These are phyloP conservation scores for Tylopilus cervinicoccineus DNA, from an alignment of 768 basidiomycete species.

Conservation along the genomic window DNA sequence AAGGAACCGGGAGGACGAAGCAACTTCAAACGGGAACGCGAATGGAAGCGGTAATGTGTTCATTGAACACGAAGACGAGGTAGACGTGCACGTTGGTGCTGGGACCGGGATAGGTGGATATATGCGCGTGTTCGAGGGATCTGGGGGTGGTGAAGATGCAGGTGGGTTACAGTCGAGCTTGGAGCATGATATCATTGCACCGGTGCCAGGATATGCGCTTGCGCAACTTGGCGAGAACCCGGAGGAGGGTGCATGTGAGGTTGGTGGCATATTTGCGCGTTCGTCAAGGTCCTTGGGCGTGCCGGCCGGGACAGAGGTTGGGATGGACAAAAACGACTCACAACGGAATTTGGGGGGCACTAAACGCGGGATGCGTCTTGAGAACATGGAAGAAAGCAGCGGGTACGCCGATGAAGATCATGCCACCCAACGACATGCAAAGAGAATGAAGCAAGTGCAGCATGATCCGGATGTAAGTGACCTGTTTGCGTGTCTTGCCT, in stretches of 20 bases:
- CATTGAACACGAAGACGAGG: conserved; percentile 5
- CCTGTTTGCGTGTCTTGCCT: neutral
- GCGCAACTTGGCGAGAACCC: neutral
- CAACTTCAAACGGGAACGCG: neutral
- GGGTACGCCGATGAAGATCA: conserved; percentile 2
- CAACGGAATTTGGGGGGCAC: conserved; percentile 1
- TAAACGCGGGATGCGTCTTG: conserved; percentile 15
- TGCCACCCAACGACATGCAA: conserved; percentile 8
- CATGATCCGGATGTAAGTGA: conserved; percentile 19
- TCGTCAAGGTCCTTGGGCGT: conserved; percentile 7
- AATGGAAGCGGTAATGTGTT: neutral
- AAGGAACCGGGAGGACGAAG: conserved; percentile 7
- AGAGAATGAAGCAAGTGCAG: conserved; percentile 14
- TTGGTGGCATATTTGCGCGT: conserved; percentile 5
- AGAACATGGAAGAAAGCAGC: conserved; percentile 10
- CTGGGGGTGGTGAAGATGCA: neutral
- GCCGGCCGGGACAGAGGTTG: conserved; percentile 7
- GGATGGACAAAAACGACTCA: conserved; percentile 3
- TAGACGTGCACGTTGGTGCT: neutral
- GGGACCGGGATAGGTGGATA: conserved; percentile 15
- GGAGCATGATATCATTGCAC: conserved; percentile 14
- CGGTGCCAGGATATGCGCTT: conserved; percentile 17
- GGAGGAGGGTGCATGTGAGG: neutral
- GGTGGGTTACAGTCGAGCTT: neutral
- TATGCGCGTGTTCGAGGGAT: conserved; percentile 20